Conservation (phyloP, 495 filamentous ascomycete genomes). For the Hyaloscypha hepaticicola region DNA sequence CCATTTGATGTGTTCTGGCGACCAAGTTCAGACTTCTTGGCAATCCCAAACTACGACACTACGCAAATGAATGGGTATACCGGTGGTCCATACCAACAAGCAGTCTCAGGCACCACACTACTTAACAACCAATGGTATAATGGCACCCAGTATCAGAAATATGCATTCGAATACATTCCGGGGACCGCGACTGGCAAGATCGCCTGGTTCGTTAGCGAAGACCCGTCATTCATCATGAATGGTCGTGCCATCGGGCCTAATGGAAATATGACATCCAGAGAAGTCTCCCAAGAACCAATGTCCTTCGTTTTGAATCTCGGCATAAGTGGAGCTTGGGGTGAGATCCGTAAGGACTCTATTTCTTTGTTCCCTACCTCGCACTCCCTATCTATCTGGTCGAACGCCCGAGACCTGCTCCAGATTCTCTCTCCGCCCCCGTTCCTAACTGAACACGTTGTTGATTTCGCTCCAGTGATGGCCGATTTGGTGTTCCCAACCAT, state of each 20-base stretch:
- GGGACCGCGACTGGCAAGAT: slow-evolving; percentile 57
- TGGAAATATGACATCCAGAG: slow-evolving; percentile 68
- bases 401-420: too few species aligned
- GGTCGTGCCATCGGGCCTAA: slow-evolving; percentile 67
- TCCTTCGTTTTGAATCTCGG: slow-evolving; percentile 70
- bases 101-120: slow-evolving; percentile 66
- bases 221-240: slow-evolving; percentile 66
- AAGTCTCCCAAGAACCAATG: slow-evolving; percentile 71
- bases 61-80: slow-evolving; percentile 64
- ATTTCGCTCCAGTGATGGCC: too few species aligned
- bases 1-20: slow-evolving; percentile 76
- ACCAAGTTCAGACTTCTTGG: slow-evolving; percentile 62
- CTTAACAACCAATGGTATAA: slow-evolving; percentile 79
- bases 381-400: too few species aligned
- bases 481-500: slow-evolving; percentile 62
- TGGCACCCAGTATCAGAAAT: slow-evolving; percentile 68
- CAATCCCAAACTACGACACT: slow-evolving; percentile 58
- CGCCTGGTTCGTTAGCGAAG: slow-evolving; percentile 67
- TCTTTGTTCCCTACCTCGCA: too few species aligned
- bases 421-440: too few species aligned
- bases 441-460: too few species aligned
- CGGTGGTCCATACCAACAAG: slow-evolving; percentile 72
- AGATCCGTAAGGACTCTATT: too few species aligned
- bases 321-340: slow-evolving; percentile 64
- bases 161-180: slow-evolving; percentile 70